Evolutionary conservation across 768 basidiomycete species (phyloP), one percentile per base, ranked within the genome.

Genomic region (Nevesoporus exiguus): DNA sequence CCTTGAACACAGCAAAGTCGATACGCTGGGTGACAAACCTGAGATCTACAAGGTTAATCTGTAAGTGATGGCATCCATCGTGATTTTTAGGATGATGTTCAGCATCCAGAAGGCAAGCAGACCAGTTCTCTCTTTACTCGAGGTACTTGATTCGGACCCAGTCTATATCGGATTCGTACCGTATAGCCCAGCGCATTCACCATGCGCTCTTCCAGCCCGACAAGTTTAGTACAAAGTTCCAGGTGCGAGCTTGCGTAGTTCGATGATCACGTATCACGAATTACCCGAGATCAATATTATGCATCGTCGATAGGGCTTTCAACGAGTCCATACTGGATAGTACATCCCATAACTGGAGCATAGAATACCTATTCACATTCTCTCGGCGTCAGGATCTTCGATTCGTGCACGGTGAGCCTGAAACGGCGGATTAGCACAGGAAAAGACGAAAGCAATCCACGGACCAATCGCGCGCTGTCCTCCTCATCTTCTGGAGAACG

Each of bases 401-500:
- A 83, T 63, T 43, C 83, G 80, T 50, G 80, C 68, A 59, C 86
- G 82, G 44, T 82, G 80, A 31, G 74, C 79, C 85, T 86, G 58
- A 10, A 53, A 52, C 51, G 56, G 43, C 41, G 19, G 6, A 33
- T 57, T 39, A 59, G 51, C 43, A 27, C 25, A 54, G 25, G 43
- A 51, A 56, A 41, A 36, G 9, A 55, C 30, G 24, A 39, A 33
- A 34, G 11, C 3, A 54, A 30, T 34, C 7, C 11, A 74, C 85
- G 61, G 44, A 87, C 88, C 71, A 74, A 63, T 74, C 86, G 76
- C 40, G 64, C 66, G 47, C 67, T 73, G 15, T 86, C 87, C 0
- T 75, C 86, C 43, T 91, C 89, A 44, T 91, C 89, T 4, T 88
- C 88, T 44, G 87, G 88, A 42, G 89, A 91, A 60, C 89, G 79